phyloP scores from a whole-genome alignment of 2,329 filamentous ascomycete genomes.

The Pestalotiopsis sp. region DNA sequence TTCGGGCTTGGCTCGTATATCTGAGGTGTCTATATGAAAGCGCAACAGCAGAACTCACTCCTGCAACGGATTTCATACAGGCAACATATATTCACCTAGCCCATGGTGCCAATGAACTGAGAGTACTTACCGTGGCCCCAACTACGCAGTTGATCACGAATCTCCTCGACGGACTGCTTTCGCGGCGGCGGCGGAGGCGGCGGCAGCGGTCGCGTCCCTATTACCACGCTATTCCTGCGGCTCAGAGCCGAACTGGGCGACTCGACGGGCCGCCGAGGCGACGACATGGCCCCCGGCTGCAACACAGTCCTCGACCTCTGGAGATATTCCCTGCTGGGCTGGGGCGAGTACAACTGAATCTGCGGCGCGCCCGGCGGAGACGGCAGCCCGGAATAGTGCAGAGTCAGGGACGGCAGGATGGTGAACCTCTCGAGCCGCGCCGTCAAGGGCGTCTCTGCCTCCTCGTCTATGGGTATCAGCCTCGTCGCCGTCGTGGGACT shows the following conservation, averaged over 20 bases:
- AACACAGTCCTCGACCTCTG: conserved; percentile 1
- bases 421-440: conserved; percentile 26
- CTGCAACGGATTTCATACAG: not conserved
- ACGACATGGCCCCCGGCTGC: not conserved
- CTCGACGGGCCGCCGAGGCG: not conserved
- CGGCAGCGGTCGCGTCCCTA: not conserved
- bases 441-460: conserved; percentile 22
- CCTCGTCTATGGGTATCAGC: conserved; percentile 30
- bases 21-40: no score
- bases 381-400: conserved; percentile 9
- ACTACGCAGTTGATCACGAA: conserved; percentile 37
- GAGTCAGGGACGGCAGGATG: conserved; percentile 21
- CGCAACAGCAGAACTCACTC: not conserved
- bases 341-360: conserved; percentile 5
- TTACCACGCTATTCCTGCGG: not conserved
- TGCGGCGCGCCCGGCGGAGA: conserved; percentile 12
- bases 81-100: no score
- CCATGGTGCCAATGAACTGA: not conserved
- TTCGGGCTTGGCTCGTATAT: no score
- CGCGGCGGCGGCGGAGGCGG: conserved; percentile 12
- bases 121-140: conserved; percentile 33
- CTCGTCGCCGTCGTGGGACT: conserved; percentile 19
- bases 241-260: not conserved
- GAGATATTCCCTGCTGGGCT: not conserved
- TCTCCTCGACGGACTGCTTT: conserved; percentile 18